Percentiles rank a stretch among this genome's conserved stretches.
These are phyloP conservation scores for Aspergillus bridgeri DNA, from an alignment of 495 filamentous ascomycete genomes.

Conservation along the genomic window DNA sequence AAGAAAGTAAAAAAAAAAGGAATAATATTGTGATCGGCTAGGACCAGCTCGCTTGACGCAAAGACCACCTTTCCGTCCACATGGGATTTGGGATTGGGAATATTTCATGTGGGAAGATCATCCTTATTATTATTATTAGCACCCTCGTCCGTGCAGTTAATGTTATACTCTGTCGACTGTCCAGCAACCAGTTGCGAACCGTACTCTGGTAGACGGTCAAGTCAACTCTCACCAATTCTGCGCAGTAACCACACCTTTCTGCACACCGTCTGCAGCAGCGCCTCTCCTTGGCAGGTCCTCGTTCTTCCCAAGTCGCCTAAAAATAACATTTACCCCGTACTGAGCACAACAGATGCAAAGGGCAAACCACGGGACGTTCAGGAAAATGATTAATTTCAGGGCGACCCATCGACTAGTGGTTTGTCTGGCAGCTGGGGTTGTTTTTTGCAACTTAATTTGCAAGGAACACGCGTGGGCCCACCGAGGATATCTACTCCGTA, in stretches of 20 bases:
- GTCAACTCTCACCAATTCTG: neutral
- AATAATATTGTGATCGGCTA: constrained; percentile 20
- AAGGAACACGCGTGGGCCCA: constrained; percentile 15
- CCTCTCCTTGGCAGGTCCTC: too few relatives aligned
- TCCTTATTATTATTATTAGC: constrained; percentile 5
- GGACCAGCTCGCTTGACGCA: constrained; percentile 13
- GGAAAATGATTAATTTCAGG: constrained; percentile 12
- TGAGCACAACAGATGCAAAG: too few relatives aligned
- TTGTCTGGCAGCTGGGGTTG: constrained; percentile 10
- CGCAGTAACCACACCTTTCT: too few relatives aligned
- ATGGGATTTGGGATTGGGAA: constrained; percentile 18
- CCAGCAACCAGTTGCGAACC: too few relatives aligned
- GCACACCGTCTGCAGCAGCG: too few relatives aligned
- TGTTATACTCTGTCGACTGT: too few relatives aligned
- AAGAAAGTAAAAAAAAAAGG: too few relatives aligned
- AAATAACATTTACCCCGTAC: neutral
- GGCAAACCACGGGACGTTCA: neutral
- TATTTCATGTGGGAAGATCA: too few relatives aligned
- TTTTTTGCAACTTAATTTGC: constrained; percentile 16
- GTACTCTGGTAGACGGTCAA: neutral
- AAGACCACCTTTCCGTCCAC: constrained; percentile 14
- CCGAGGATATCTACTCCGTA: neutral
- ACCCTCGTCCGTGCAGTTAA: constrained; percentile 15
- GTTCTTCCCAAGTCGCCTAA: too few relatives aligned
- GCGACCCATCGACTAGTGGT: constrained; percentile 18